Evolutionary conservation across 2,329 filamentous ascomycete species (phyloP).

Genomic region (Fusarium veterinarium): DNA sequence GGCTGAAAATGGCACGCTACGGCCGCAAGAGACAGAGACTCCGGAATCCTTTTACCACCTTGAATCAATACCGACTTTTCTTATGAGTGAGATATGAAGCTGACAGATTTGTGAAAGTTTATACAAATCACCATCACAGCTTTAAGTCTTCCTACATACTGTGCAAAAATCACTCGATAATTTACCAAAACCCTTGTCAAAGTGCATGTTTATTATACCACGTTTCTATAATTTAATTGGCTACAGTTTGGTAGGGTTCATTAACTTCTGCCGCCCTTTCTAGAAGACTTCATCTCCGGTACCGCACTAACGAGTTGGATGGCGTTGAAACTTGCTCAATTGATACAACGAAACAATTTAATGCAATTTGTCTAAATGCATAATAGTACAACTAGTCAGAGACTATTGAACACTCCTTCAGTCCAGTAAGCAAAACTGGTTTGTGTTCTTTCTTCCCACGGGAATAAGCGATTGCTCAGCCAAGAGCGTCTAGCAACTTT

Average conservation of each 20-base stretch:
- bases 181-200: neutral
- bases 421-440: neutral
- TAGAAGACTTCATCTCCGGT: conserved; percentile 43
- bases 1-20: conserved; percentile 33
- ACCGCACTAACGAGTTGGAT: conserved; percentile 6
- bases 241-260: neutral
- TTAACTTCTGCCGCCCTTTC: conserved; percentile 41
- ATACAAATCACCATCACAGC: neutral
- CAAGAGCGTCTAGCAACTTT: conserved; percentile 9
- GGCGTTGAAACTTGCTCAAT: conserved; percentile 9
- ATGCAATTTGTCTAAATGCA: neutral
- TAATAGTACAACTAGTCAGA: neutral
- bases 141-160: neutral
- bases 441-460: neutral
- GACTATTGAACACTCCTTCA: neutral
- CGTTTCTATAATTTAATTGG: conserved; percentile 27
- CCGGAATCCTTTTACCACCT: neutral
- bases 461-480: conserved; percentile 26
- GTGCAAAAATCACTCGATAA: neutral
- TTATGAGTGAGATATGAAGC: neutral
- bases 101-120: neutral
- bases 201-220: conserved; percentile 13
- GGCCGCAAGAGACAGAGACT: neutral
- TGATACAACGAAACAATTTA: neutral
- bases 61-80: neutral